Evolutionary conservation across 805 yeast genomes (phyloP), one percentile per base, ranked within the genome.

Genomic region (Naumovozyma baii): DNA sequence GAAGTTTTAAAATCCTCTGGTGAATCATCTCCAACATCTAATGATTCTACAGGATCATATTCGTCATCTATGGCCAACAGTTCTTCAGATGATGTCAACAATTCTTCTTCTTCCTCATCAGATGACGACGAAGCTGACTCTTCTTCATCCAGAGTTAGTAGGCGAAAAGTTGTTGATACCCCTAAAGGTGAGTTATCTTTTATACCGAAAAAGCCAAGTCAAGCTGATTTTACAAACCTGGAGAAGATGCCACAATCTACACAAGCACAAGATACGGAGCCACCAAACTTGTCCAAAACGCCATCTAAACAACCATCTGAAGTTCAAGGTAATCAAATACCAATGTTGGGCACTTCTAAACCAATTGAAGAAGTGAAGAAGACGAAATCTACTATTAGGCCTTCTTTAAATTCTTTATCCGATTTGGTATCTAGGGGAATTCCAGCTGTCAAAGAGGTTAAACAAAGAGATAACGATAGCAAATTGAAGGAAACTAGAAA

Each of bases 351-450:
- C n/a, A n/a, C n/a, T 22, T 22, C 26, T 22, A 22, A 22, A 22
- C 26, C 26, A 7, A 10, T 22, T 7, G 37, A 41, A 18, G 25
- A 33, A 15, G 30, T 31, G 15, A 35, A 18, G 9, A 26, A 35
- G 29, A 34, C 26, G 10, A 22, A 10, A 7, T 7, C 26, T 7
- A 22, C 31, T 13, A 9, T 29, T 5, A 29, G 67, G 26, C 54
- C 61, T 8, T 72, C 79, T 0, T 66, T 76, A 39, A 64, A 66
- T 38, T 73, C 83, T 1, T 58, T 80, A 25, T 70, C 75, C 3
- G 82, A 79, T 43, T 61, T 80, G 42, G 78, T 71, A 3, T 67
- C 70, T n/a, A 66, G 79, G 38, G 86, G 84, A 3, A 69, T 80
- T 10, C 87, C 87, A 2, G 83, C 74, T 16, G 84, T 80, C 0